Evolutionary conservation across 306 rosid species (phyloP), one percentile per base, ranked within the genome.

Genomic region (Morella rubra): DNA sequence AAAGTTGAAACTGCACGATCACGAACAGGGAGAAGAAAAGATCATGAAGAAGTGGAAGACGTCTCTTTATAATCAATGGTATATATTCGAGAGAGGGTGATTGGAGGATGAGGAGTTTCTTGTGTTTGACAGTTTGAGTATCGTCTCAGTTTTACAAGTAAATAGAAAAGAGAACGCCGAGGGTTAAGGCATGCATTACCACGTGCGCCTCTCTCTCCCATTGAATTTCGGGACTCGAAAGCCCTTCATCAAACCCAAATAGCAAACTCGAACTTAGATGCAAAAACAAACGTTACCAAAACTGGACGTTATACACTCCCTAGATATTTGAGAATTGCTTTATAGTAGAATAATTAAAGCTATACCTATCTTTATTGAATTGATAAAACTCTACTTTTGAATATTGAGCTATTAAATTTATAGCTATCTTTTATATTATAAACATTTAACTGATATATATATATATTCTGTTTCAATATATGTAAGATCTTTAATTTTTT

Each of bases 171-270:
- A 52, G 22, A 78, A 55, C 15, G 49, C 62, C 71, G 80, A 69
- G 71, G 74, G 66, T 53, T 61, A 45, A 74, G 83, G 78, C 83
- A 84, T 88, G 89, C 86, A 84, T 67, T 37, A 44, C 86, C 93
- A 91, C 90, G 90, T 91, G 87, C 91, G 60, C 59, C 72, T 83
- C 86, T 77, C 77, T 78, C 81, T 60, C 73, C 24, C 71, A n/a
- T 50, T 8, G 18, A 3, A 7, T 40, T 56, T 19, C 22, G 42
- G 84, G 18, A 76, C 81, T 56, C 79, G 52, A 58, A 44, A 56
- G 59, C 51, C 64, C 51, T 11, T 41, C 60, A 55, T 3, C 53
- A 44, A 67, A 8, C 51, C 9, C 78, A 79, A 65, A 72, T 44
- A 45, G 54, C 32, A 7, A 71, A 73, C 79, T 82, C 59, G 16